Conservation (phyloP, 2,329 filamentous ascomycete genomes). For the Oidium heveae region DNA sequence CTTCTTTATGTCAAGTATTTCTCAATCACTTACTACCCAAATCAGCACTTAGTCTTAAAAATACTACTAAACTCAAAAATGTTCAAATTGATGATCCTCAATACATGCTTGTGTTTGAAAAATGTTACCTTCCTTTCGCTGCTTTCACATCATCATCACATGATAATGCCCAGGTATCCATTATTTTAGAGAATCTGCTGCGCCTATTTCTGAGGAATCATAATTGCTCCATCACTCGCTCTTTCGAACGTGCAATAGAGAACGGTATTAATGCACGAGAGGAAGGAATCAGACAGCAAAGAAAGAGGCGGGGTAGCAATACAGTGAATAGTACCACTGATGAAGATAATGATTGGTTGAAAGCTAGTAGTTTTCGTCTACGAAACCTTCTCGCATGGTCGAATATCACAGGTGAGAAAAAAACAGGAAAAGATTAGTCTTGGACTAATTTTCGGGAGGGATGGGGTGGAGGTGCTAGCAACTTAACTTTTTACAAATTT, state of each 20-base stretch:
- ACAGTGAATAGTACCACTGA: background rate
- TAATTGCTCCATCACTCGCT: conserved; percentile 8
- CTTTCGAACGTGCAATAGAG: conserved; percentile 21
- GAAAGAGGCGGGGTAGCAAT: conserved; percentile 13
- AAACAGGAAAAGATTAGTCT: no score
- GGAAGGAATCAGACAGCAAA: conserved; percentile 18
- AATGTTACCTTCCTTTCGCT: conserved; percentile 26
- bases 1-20: conserved; percentile 26
- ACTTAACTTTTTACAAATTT: no score
- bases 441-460: no score
- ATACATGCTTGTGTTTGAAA: conserved; percentile 23
- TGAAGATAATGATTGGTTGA: conserved; percentile 4
- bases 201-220: conserved; percentile 18
- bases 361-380: conserved; percentile 14
- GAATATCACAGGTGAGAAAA: background rate
- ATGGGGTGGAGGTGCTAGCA: no score
- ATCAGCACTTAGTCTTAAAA: conserved; percentile 16
- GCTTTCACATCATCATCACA: conserved; percentile 21
- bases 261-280: conserved; percentile 25
- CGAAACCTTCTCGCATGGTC: conserved; percentile 9
- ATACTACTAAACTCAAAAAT: conserved; percentile 5
- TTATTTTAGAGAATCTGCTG: conserved; percentile 27
- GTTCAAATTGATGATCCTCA: conserved; percentile 17
- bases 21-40: conserved; percentile 21
- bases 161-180: conserved; percentile 31